Evolutionary conservation across 2,329 filamentous ascomycete species (phyloP).

Genomic region (Monilinia vaccinii-corymbosi): DNA sequence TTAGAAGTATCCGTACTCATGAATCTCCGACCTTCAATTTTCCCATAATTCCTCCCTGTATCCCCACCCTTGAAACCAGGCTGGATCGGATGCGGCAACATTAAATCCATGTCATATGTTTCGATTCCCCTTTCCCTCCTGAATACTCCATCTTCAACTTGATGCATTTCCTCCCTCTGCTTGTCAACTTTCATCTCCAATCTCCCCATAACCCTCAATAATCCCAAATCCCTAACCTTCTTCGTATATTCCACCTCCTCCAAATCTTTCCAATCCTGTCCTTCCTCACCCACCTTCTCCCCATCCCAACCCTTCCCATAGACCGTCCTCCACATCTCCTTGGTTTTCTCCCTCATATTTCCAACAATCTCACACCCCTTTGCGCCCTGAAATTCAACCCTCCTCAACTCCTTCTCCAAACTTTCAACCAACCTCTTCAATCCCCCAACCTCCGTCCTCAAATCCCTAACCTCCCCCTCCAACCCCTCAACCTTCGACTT

Average conservation of each 20-base stretch:
- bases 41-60: not conserved
- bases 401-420: not conserved
- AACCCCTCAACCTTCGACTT: not conserved
- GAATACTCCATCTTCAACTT: not conserved
- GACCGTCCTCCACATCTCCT: not conserved
- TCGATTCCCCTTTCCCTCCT: not conserved
- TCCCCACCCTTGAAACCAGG: not conserved
- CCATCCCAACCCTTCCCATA: not conserved
- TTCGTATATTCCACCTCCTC: not conserved
- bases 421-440: not conserved
- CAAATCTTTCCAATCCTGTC: not conserved
- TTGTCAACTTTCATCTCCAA: not conserved
- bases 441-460: not conserved
- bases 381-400: not conserved
- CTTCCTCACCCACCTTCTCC: not conserved
- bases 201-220: not conserved
- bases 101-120: not conserved
- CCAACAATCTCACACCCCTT: too few relatives aligned
- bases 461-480: not conserved
- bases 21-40: not conserved
- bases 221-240: not conserved
- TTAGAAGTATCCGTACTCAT: not conserved
- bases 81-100: not conserved
- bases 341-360: not conserved
- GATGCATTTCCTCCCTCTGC: not conserved